Base-by-base conservation (phyloP, 164 flowering plant species). In the Magnolia changhungtana region DNA sequence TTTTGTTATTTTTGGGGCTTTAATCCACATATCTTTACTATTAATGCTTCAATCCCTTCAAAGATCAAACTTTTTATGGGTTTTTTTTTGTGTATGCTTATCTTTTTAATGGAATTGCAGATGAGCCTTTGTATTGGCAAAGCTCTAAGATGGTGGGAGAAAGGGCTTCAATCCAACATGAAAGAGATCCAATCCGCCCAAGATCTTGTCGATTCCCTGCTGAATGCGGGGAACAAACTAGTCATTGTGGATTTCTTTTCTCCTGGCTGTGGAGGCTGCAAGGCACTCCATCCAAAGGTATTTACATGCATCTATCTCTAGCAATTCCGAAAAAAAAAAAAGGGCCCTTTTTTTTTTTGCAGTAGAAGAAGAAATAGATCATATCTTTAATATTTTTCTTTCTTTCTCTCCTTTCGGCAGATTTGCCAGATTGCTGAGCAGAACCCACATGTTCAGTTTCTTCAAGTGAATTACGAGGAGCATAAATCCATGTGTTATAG, bases 211-310 rank as follows among this genome's bases (percentile, higher is more conserved):
- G 87, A 87, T n/a, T 88, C 93, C 11, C 82, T 93, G 14, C 50
- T 59, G 13, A 84, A 84, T 27, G 89, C 98, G 16, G 98, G 98
- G 51, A 90, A 91, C 75, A 86, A 85, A 67, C 82, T 93, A 49
- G 96, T 90, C 0, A 78, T 93, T 31, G 85, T 93, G n/a, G 97
- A 90, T 82, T 93, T 91, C 85, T 91, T 85, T 80, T 91, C 96
- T 20, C 96, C 98, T 64, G 90, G 93, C 2, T 93, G 98, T 78
- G 94, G 96, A 75, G 98, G 98, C 72, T 93, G 98, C 83, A 93
- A 75, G 82, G 92, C 96, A 65, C 93, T 93, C 73, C 96, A 93
- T 77, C 98, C 98, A 23, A 93, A 93, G 96, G 95, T 90, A 61
- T n/a, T 0, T 23, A 14, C 24, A n/a, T 58, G 14, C 14, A 58